Evolutionary conservation across 176 grass and related monocot genomes (phyloP).

Genomic region (Zoysia pacifica): DNA sequence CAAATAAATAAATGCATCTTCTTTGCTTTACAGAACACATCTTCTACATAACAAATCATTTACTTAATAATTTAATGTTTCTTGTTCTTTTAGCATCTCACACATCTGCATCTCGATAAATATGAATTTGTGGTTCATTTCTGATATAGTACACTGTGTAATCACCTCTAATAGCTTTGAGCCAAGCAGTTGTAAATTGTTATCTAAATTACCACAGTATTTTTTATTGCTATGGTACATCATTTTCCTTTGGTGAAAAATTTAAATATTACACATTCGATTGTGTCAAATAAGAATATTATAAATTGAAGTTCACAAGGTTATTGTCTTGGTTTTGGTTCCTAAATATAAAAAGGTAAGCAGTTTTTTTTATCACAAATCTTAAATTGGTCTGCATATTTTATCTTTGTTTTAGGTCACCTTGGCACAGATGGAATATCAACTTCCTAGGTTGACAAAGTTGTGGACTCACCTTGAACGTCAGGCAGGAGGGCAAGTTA

Average conservation of each 20-base stretch:
- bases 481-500: slow-evolving; percentile 86
- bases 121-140: neutral
- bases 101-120: neutral
- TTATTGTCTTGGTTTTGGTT: neutral
- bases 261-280: neutral
- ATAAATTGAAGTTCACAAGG: neutral
- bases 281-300: neutral
- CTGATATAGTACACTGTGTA: neutral
- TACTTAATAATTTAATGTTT: neutral
- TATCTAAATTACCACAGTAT: neutral
- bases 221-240: neutral
- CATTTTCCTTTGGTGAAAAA: slow-evolving; percentile 18
- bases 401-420: slow-evolving; percentile 63
- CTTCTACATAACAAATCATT: neutral
- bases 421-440: slow-evolving; percentile 96
- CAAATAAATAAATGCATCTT: neutral
- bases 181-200: neutral
- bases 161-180: neutral
- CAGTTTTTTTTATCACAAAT: neutral
- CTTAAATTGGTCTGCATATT: slow-evolving; percentile 16
- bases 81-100: neutral
- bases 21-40: neutral
- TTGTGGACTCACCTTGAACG: slow-evolving; percentile 95
- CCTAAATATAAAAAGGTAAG: neutral
- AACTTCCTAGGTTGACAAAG: slow-evolving; percentile 91